Evolutionary conservation across 768 basidiomycete species (phyloP), one percentile per base, ranked within the genome.

Genomic region (Cubamyces lactineus): DNA sequence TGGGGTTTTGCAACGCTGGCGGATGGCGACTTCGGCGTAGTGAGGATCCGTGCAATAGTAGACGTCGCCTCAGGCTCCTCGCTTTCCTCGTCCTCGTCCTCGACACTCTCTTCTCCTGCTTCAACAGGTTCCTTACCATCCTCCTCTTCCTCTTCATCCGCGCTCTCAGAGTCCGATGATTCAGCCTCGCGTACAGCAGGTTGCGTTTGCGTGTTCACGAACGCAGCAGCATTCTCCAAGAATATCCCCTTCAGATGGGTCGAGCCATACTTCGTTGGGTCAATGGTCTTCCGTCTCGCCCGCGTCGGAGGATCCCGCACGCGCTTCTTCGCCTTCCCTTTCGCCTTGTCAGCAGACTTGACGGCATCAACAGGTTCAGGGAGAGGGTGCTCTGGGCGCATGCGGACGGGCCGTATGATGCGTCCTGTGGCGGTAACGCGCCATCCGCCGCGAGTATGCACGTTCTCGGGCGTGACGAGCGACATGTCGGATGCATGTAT

Each of bases 201-300:
- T 16, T 50, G n/a, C 5, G 24, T 2, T 24, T 53, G 15, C 21
- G 49, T 6, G 23, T 30, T 19, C 40, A 59, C 26, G 5, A 26
- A 45, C 9, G 38, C 64, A 4, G 64, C 61, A 5, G 63, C 63
- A 26, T 64, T 64, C 38, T 73, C 87, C 67, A 92, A 68, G 72
- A 91, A 88, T 23, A 82, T 73, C 3, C 90, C 92, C 59, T 84
- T 89, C 67, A 92, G 67, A 71, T 91, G 86, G 17, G 79, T 78
- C 45, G 89, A 87, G 23, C 85, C 88, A 79, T 85, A 93, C 52
- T 81, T 80, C 16, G 84, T 82, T 66, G 91, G 86, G 68, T 94
- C 91, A 66, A 94, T 92, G 47, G 80, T 85, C 60, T 79, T 78
- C 60, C 82, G 75, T 61, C 88, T 77, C 1, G 91, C 86, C 17